Evolutionary conservation across 75 land plant species (phyloP), one percentile per base, ranked within the genome.

Genomic region (Pinus tabuliformis): DNA sequence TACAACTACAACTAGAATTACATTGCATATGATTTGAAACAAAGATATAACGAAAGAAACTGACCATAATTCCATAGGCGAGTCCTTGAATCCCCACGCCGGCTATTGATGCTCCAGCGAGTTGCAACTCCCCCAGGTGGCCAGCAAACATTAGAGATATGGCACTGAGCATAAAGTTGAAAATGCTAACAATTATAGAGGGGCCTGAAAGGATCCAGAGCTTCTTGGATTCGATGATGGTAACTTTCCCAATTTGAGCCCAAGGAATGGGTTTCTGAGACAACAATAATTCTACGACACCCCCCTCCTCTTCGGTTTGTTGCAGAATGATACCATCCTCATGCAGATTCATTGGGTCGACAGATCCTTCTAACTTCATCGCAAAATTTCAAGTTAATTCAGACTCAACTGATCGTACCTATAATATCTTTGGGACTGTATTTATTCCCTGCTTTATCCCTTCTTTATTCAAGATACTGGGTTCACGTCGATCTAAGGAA

Each of bases 61-160:
- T 28, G 78, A 87, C 89, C 89, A 33, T 84, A n/a, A 87, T 78
- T 2, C 86, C 89, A 45, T 83, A 87, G 58, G 86, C 86, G 28
- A 87, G 80, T 9, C 86, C 86, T 68, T 87, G 89, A 58, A 87
- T 84, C 54, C 89, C 89, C 33, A 83, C 83, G 45, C 81, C 80
- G 68, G 89, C 89, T 21, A 91, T 84, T 62, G 93, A 86, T 13
- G 91, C 86, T 20, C 92, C 91, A 12, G 93, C 87, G 11, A 91
- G 81, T 56, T 81, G 80, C 30, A 89, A 33, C 30, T 85, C 80
- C 8, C 93, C 87, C 33, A 91, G 78, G 39, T 86, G 93, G 15
- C 92, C 92, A n/a, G 77, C 20, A 39, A 91, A 91, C 89, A 89
- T 89, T n/a, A 80, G 7, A 3, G 58, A 56, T 83, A 80, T 1